These are phyloP conservation scores for Aspergillus jensenii DNA, from an alignment of 2,329 filamentous ascomycete genomes.

Conservation along the genomic window DNA sequence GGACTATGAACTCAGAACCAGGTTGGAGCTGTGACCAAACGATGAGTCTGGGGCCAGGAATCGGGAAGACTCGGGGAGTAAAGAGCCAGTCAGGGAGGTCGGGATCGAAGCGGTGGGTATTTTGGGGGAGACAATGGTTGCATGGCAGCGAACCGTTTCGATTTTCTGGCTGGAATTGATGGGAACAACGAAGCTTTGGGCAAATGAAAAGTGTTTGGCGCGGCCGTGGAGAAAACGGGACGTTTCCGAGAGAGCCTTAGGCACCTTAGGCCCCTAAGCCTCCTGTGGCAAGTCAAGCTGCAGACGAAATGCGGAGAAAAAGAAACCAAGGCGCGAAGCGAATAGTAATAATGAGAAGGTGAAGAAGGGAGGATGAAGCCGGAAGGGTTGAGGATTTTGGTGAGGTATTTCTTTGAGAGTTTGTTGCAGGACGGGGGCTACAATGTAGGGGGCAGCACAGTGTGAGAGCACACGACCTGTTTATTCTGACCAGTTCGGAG, in stretches of 20 bases:
- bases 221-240: conserved; percentile 22
- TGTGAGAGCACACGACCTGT: background rate
- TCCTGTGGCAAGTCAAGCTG: background rate
- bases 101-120: conserved; percentile 23
- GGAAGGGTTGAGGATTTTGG: conserved; percentile 1
- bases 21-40: conserved; percentile 8
- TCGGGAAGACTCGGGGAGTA: conserved; percentile 26
- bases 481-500: background rate
- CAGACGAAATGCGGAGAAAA: conserved; percentile 22
- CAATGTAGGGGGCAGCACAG: conserved; percentile 20
- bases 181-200: conserved; percentile 24
- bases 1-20: conserved; percentile 18
- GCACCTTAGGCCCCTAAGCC: background rate
- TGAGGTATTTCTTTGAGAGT: conserved; percentile 19
- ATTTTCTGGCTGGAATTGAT: conserved; percentile 10
- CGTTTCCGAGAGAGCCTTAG: conserved; percentile 17
- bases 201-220: conserved; percentile 14
- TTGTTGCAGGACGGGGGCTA: conserved; percentile 18
- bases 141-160: conserved; percentile 24
- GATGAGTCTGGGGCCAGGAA: conserved; percentile 18
- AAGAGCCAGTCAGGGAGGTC: conserved; percentile 22
- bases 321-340: conserved; percentile 7
- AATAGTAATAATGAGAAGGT: background rate
- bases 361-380: background rate
- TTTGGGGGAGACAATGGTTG: conserved; percentile 18